phyloP scores from a whole-genome alignment of 441 rosid species.

The Adansonia grandidieri region DNA sequence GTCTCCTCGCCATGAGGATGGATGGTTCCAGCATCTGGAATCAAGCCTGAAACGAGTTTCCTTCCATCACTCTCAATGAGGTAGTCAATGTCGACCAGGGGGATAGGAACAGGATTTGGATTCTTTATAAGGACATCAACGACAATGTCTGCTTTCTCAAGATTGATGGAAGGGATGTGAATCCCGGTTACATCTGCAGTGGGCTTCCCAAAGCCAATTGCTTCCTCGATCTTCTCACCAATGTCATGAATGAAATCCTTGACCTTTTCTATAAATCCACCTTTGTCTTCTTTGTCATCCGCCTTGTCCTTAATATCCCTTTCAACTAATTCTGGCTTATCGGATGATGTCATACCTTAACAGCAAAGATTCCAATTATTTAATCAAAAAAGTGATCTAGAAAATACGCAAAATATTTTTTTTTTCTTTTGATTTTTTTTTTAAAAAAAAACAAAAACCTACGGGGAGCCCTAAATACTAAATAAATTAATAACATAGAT shows the following conservation, averaged over 20 bases:
- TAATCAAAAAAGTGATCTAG: slow-evolving; percentile 10
- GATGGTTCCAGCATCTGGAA: slow-evolving; percentile 91
- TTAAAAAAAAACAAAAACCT: neutral
- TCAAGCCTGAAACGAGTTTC: slow-evolving; percentile 83
- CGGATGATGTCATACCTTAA: slow-evolving; percentile 80
- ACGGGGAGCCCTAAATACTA: neutral
- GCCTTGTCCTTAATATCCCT: slow-evolving; percentile 58
- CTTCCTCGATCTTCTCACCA: slow-evolving; percentile 84
- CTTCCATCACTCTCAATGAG: slow-evolving; percentile 84
- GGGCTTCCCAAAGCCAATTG: slow-evolving; percentile 94
- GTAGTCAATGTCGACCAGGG: slow-evolving; percentile 81
- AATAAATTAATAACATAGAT: neutral
- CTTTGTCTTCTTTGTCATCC: slow-evolving; percentile 62
- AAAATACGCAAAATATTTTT: neutral
- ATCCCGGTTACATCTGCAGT: slow-evolving; percentile 83
- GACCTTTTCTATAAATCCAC: slow-evolving; percentile 82
- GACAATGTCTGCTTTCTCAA: slow-evolving; percentile 74
- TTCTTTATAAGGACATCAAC: slow-evolving; percentile 83
- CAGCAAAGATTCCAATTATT: neutral
- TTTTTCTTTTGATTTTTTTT: neutral
- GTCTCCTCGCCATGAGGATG: slow-evolving; percentile 93
- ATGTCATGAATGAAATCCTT: slow-evolving; percentile 91
- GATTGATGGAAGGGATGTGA: slow-evolving; percentile 75
- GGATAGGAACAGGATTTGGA: slow-evolving; percentile 92
- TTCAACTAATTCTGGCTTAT: slow-evolving; percentile 60